Base-by-base conservation (phyloP, 176 grass and related monocot genomes). In the Phoenix roebelenii region DNA sequence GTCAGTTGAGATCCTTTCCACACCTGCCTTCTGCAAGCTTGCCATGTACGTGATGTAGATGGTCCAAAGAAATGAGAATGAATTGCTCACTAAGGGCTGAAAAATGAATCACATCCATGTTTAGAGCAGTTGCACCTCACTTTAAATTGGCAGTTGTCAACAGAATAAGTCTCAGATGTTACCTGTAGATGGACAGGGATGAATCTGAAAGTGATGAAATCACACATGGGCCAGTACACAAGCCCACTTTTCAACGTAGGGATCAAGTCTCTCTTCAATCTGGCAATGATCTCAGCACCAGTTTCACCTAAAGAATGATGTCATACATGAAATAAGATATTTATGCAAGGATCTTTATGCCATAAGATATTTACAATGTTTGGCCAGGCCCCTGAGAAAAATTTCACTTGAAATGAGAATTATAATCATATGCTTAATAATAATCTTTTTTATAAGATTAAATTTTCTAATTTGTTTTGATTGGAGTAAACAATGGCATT, bases 31-130 rank as follows among this genome's bases (percentile, higher is more conserved):
- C 73, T 78, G 79, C 64, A 98, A 85, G 75, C 81, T 77, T n/a
- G 93, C 93, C 93, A 98, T 92, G 68, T 98, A 98, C 68, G 93
- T 92, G 64, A 98, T 79, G 67, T 98, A 98, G 75, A 98, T 92
- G n/a, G 87, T 92, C 84, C 93, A 98, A 71, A 98, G 73, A 79
- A 92, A 98, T 0, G 93, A 70, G 64, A 98, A 98, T 6, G 93
- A 98, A 88, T 92, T 98, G 79, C 93, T 98, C 48, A 88, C 84
- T 57, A 92, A 72, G 0, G 93, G 87, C 93, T 98, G 81, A 18
- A 57, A 76, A 22, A 18, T 50, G 77, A 77, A 77, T 44, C 12
- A 1, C 7, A 44, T 44, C 10, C 35, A 44, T 14, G 35, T 44
- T 44, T 44, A 44, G 35, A 44, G 35, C 1, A 44, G 12, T 12